These are phyloP conservation scores for Fusarium clavum DNA, from an alignment of 2,329 filamentous ascomycete species.

Conservation along the genomic window DNA sequence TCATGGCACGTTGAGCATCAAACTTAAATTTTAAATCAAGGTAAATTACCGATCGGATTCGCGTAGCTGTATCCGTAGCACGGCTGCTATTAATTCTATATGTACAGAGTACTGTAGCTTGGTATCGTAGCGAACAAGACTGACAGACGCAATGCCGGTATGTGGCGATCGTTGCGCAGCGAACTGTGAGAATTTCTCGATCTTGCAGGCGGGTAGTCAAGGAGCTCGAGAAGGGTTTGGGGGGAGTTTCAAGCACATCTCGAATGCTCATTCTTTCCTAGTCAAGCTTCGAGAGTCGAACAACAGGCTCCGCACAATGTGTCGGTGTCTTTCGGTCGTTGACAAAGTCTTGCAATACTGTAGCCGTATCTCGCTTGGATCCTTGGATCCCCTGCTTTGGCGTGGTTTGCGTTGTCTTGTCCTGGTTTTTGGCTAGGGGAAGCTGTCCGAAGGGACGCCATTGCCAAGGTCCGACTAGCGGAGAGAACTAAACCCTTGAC, in stretches of 20 bases:
- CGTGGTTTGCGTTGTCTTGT: conserved; percentile 16
- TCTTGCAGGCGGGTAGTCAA: not conserved
- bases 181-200: not conserved
- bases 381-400: conserved; percentile 32
- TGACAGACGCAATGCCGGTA: not conserved
- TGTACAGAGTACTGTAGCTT: not conserved
- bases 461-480: conserved; percentile 31
- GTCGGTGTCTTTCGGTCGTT: conserved; percentile 39
- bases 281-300: conserved; percentile 4
- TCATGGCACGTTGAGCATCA: conserved; percentile 1
- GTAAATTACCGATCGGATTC: not conserved
- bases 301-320: not conserved
- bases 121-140: not conserved
- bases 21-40: conserved; percentile 3
- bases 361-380: not conserved
- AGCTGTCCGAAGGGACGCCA: conserved; percentile 42
- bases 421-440: conserved; percentile 36
- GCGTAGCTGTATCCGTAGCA: not conserved
- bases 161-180: not conserved
- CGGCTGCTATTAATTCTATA: not conserved
- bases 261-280: not conserved
- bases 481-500: conserved; percentile 36
- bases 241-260: not conserved
- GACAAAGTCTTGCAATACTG: conserved; percentile 12
- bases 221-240: not conserved